Evolutionary conservation across 257 asterid species (phyloP).

Genomic region (Cruciata laevipes): DNA sequence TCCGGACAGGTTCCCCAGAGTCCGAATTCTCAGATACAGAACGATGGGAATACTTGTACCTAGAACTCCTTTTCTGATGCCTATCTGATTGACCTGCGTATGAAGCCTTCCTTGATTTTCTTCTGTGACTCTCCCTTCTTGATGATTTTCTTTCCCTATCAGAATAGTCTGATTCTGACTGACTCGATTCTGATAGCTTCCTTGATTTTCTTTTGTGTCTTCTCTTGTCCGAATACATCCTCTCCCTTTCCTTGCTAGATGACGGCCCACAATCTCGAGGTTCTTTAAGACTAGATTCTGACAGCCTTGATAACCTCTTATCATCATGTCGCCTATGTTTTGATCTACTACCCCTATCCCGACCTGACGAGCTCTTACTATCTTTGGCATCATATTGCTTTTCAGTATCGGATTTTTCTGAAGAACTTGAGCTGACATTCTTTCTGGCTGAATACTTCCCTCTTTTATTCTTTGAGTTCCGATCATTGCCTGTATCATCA

Average conservation of each 20-base stretch:
- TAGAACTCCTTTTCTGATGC: constrained; percentile 34
- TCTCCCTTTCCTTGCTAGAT: constrained; percentile 31
- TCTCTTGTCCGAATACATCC: constrained; percentile 32
- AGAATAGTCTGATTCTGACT: constrained; percentile 40
- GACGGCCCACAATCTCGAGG: constrained; percentile 29
- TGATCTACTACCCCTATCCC: constrained; percentile 30
- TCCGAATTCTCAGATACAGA: constrained; percentile 36
- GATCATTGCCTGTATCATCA: constrained; percentile 28
- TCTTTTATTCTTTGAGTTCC: constrained; percentile 35
- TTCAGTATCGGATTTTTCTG: constrained; percentile 37
- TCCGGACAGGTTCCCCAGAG: constrained; percentile 15
- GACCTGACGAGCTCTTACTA: constrained; percentile 28
- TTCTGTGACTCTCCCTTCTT: constrained; percentile 35
- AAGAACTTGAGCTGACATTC: constrained; percentile 26
- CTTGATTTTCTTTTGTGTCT: constrained; percentile 39
- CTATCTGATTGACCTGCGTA: constrained; percentile 32
- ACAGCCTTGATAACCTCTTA: constrained; percentile 31
- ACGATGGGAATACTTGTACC: constrained; percentile 24
- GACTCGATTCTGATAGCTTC: constrained; percentile 22
- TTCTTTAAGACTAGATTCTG: constrained; percentile 30
- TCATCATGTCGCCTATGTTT: constrained; percentile 26
- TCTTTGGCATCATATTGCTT: constrained; percentile 19
- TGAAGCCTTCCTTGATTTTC: constrained; percentile 32
- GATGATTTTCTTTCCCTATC: constrained; percentile 36
- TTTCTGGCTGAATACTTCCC: constrained; percentile 30